Evolutionary conservation across 805 yeast genomes (phyloP), one percentile per base, ranked within the genome.

Genomic region (Ogataea pini): DNA sequence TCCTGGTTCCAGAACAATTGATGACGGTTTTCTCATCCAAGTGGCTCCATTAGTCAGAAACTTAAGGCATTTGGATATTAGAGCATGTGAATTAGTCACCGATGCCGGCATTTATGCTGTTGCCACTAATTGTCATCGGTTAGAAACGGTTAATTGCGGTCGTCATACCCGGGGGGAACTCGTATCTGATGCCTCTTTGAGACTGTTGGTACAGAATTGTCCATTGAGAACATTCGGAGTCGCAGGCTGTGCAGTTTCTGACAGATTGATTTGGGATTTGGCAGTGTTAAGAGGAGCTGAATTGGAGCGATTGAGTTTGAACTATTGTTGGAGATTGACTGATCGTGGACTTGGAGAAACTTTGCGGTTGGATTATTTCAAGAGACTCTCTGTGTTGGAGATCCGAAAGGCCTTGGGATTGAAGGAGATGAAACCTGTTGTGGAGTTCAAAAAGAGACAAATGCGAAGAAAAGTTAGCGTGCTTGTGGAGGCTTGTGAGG

Each of bases 171-270:
- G 78, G 44, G 88, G 91, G 29, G 77, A 80, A 36, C 66, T 77
- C 25, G 79, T 91, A 41, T 83, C 96, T 1, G 92, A 88, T 70
- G 72, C 78, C 31, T 80, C 94, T 6, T 64, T 90, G 20, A 69
- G 78, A 12, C 75, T 77, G 12, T 67, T 90, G 22, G 77, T 82
- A 8, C 71, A 72, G 29, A 78, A 78, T 56, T 83, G 89, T 46
- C 63, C 69, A 17, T 72, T 85, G 39, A 72, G 75, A 38, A 89
- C 97, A 0, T 70, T 91, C 37, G 97, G 97, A 0, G 70, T 89
- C 17, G 96, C 97, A 0, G 98, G 98, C 6, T 89, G 96, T 64
- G 73, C 78, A 37, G 77, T 91, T 16, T 80, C 87, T 7, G 96
- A 91, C 68, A 74, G 80, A 36, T 75, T 87, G 4, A 70, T 91